Conservation (phyloP, 73 alveolate genomes). For the Breviolum minutum region DNA sequence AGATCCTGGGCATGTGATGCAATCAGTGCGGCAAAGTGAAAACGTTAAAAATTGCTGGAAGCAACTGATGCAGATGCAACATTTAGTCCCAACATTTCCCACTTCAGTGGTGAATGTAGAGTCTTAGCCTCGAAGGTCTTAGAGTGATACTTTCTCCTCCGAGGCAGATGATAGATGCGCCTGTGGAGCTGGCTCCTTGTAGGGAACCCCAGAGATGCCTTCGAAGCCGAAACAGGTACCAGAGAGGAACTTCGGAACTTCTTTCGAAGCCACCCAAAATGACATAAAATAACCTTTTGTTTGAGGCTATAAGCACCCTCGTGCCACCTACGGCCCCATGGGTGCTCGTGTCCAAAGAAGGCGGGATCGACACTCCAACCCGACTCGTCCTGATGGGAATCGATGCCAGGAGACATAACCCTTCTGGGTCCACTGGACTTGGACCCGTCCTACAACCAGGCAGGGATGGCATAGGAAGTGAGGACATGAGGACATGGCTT, state of each 20-base stretch:
- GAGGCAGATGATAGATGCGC: slow-evolving; percentile 95
- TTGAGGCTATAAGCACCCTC: slow-evolving; percentile 93
- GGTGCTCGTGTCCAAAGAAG: slow-evolving; percentile 95
- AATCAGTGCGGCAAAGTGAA: too few relatives aligned
- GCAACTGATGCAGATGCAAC: too few relatives aligned
- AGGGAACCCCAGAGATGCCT: background rate
- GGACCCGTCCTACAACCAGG: slow-evolving; percentile 95
- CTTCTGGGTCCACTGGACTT: slow-evolving; percentile 95
- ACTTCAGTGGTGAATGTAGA: background rate
- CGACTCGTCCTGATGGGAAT: background rate
- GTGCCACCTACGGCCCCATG: slow-evolving; percentile 95
- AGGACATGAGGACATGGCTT: too few relatives aligned
- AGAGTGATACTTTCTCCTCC: background rate
- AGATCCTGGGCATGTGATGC: too few relatives aligned
- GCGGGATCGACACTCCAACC: background rate
- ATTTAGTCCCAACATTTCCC: background rate
- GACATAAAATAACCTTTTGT: too few relatives aligned
- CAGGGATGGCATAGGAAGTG: background rate
- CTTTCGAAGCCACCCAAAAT: too few relatives aligned
- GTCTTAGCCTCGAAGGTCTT: background rate
- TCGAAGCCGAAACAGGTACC: too few relatives aligned
- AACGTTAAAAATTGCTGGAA: too few relatives aligned
- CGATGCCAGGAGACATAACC: slow-evolving; percentile 74
- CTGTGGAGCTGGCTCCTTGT: slow-evolving; percentile 94
- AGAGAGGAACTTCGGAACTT: too few relatives aligned